Evolutionary conservation across 2,329 filamentous ascomycete genomes (phyloP), one percentile per base, ranked within the genome.

Genomic region (Verticillium nubilum): DNA sequence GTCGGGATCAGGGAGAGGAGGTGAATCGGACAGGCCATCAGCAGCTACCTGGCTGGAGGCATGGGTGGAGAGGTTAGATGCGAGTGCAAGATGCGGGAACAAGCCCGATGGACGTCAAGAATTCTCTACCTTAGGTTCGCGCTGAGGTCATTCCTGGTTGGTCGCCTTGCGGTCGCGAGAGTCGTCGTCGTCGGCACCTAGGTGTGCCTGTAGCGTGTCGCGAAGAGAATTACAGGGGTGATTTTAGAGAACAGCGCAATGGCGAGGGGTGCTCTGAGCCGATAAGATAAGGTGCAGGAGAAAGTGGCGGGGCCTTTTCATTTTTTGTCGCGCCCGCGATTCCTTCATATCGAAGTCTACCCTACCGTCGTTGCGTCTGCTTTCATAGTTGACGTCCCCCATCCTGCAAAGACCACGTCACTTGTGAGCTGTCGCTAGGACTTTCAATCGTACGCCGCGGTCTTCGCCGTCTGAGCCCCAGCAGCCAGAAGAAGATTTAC

Each of bases 361-460:
- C n/a, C 19, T 47, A 47, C 42, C 42, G 42, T 25, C 7, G 19
- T 23, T n/a, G 42, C 19, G 19, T 23, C 6, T 23, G n/a, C n/a
- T 9, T n/a, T 23, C 42, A 23, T 13, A 25, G n/a, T 23, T 23
- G 23, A 23, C 42, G 42, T 9, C 42, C 35, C 35, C 3, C 2
- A 25, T 10, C n/a, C 5, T 47, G n/a, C 55, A 13, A 62, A 50
- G 59, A 29, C 54, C 52, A 50, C 57, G 52, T 54, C 52, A n/a
- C 29, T 26, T 33, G 4, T 4, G 23, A 33, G 13, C n/a, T 42
- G 12, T 15, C 2, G 12, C n/a, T 15, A 17, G n/a, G 6, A 31
- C 15, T 37, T 17, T 17, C 15, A 1, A 23, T n/a, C 2, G n/a
- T 2, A 47, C 4, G 23, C 19, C 4, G 3, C 6, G n/a, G n/a